Conservation (phyloP, 139 green algal genomes). For the Desmodesmus armatus region DNA sequence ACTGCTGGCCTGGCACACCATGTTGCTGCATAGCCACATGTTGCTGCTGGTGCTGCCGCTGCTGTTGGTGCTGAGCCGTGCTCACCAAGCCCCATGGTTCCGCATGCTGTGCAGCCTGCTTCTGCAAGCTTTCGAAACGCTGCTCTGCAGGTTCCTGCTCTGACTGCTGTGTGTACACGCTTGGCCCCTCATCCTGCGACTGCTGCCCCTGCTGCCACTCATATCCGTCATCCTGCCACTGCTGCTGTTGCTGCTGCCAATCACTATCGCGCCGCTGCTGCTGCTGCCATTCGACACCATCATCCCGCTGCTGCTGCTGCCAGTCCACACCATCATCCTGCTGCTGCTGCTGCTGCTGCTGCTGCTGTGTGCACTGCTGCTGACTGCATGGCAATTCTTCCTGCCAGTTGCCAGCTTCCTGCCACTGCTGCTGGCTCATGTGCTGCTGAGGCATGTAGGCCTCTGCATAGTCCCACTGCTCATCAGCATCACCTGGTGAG, state of each 20-base stretch:
- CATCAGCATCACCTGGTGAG: background rate
- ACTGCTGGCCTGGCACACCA: too few relatives aligned
- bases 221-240: background rate
- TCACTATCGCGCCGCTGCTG: background rate
- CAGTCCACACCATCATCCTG: background rate
- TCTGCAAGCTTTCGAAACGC: too few relatives aligned
- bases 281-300: background rate
- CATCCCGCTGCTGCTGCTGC: constrained; percentile 10
- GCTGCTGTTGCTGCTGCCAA: constrained; percentile 2
- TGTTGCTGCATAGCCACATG: background rate
- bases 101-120: too few relatives aligned
- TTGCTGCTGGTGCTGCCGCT: background rate
- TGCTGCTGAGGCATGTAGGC: background rate
- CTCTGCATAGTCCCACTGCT: background rate
- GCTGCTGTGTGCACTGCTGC: constrained; percentile 1
- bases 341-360: background rate
- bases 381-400: background rate
- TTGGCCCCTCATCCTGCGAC: background rate
- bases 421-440: background rate
- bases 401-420: background rate
- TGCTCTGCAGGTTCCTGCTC: background rate
- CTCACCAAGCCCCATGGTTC: background rate
- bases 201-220: background rate
- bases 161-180: background rate
- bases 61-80: too few relatives aligned